Percentiles rank a stretch among this genome's conserved stretches.
These are phyloP conservation scores for Coprinellus micaceus DNA, from an alignment of 768 basidiomycete genomes.

Conservation along the genomic window DNA sequence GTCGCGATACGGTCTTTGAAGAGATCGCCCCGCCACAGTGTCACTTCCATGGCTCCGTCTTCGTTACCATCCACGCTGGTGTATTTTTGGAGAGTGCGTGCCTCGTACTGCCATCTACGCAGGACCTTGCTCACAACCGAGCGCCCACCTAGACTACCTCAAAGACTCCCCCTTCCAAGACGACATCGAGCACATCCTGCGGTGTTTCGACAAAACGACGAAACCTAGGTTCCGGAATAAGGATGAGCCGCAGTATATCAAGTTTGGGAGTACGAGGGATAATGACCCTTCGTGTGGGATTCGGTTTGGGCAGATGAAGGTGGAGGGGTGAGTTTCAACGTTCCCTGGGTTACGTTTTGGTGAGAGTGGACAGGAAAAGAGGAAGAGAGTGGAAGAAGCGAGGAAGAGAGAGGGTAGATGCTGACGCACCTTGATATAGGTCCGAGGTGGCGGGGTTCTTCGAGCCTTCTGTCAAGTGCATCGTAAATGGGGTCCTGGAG, in stretches of 20 bases:
- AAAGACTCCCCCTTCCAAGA: constrained; percentile 33
- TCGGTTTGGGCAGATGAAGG: constrained; percentile 39
- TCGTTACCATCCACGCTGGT: constrained; percentile 38
- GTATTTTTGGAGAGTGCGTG: constrained; percentile 30
- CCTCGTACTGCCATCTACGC: no score
- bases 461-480: constrained; percentile 30
- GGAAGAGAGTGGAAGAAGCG: no score
- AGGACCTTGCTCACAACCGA: background rate
- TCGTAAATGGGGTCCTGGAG: constrained; percentile 21
- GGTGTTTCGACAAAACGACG: constrained; percentile 40
- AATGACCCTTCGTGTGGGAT: constrained; percentile 34
- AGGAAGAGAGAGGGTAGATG: no score
- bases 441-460: constrained; percentile 28
- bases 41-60: constrained; percentile 45
- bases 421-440: constrained; percentile 10
- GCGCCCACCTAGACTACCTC: constrained; percentile 28
- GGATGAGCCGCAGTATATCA: constrained; percentile 36
- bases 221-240: constrained; percentile 37
- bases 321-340: constrained; percentile 27
- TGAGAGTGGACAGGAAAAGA: no score
- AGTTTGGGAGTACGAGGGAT: constrained; percentile 38
- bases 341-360: background rate
- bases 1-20: constrained; percentile 26
- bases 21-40: constrained; percentile 43
- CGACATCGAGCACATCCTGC: constrained; percentile 35